Evolutionary conservation across 2,329 filamentous ascomycete genomes (phyloP).

Genomic region (Albophoma yamanashiensis): DNA sequence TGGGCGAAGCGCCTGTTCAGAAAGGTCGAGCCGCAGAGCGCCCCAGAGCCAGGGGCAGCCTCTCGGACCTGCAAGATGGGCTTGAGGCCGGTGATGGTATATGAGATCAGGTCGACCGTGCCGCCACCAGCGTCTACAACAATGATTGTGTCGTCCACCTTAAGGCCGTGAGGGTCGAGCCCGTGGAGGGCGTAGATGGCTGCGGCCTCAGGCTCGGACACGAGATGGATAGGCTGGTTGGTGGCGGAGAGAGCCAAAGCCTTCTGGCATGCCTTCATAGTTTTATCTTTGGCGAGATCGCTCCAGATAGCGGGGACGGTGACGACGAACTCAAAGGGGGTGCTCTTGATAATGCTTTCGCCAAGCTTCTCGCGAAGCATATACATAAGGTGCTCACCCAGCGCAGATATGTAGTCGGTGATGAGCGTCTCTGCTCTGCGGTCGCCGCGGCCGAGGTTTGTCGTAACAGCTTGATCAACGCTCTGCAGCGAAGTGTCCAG

Average conservation of each 20-base stretch:
- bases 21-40: constrained; percentile 34
- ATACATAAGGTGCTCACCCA: constrained; percentile 32
- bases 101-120: constrained; percentile 40
- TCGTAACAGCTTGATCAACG: constrained; percentile 17
- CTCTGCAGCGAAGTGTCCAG: constrained; percentile 24
- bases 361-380: constrained; percentile 32
- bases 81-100: constrained; percentile 30
- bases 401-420: constrained; percentile 34
- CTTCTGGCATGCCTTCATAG: constrained; percentile 29
- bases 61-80: constrained; percentile 34
- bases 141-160: constrained; percentile 33
- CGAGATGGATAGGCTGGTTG: constrained; percentile 24
- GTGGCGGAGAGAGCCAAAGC: constrained; percentile 19
- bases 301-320: constrained; percentile 48
- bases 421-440: constrained; percentile 28
- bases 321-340: constrained; percentile 36
- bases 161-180: constrained; percentile 25
- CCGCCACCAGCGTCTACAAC: constrained; percentile 42
- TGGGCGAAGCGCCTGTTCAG: constrained; percentile 33
- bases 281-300: constrained; percentile 38
- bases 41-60: constrained; percentile 32
- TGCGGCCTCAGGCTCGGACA: constrained; percentile 39
- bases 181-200: constrained; percentile 34
- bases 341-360: constrained; percentile 26
- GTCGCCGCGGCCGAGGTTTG: constrained; percentile 15